A percentile compares a stretch with the other conserved stretches of the same genome.
phyloP scores from a whole-genome alignment of 1,139 yeast genomes.

The Suhomyces choctaworum region DNA sequence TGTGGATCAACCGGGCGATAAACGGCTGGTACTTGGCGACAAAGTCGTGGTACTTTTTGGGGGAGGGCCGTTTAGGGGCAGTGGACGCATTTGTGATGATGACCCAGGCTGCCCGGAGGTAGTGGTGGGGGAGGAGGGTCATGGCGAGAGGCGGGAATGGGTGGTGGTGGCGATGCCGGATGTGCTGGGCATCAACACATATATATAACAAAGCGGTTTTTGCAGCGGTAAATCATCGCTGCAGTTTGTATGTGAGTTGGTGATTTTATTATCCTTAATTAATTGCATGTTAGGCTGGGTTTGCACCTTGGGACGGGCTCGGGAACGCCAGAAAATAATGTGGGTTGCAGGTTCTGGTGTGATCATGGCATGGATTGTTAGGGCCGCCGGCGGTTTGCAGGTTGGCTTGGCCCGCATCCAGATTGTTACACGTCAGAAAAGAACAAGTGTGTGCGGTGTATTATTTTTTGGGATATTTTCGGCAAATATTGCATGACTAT shows the following conservation, averaged over 20 bases:
- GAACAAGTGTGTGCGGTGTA: too few relatives aligned
- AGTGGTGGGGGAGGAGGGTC: slow-evolving; percentile 9
- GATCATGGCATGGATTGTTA: slow-evolving; percentile 1
- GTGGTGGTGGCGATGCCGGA: not conserved
- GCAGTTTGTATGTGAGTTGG: slow-evolving; percentile 6
- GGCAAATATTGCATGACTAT: not conserved
- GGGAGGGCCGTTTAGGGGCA: slow-evolving; percentile 3
- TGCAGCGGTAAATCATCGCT: slow-evolving; percentile 7
- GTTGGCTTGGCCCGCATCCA: not conserved
- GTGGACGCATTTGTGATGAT: slow-evolving; percentile 9
- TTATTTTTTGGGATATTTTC: not conserved
- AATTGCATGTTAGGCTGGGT: slow-evolving; percentile 7
- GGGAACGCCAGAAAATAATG: slow-evolving; percentile 5
- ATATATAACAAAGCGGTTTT: slow-evolving; percentile 3
- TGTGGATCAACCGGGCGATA: slow-evolving; percentile 22
- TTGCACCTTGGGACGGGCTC: slow-evolving; percentile 5
- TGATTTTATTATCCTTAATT: slow-evolving; percentile 10
- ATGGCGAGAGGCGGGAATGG: slow-evolving; percentile 3
- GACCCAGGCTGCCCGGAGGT: slow-evolving; percentile 17
- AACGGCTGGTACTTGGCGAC: slow-evolving; percentile 22
- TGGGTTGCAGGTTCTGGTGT: slow-evolving; percentile 8
- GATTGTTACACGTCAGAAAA: too few relatives aligned
- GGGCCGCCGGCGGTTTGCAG: not conserved
- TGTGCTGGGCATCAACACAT: too few relatives aligned
- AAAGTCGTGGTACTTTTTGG: slow-evolving; percentile 16